These are phyloP conservation scores for Cytospora piceae DNA, from an alignment of 2,329 filamentous ascomycete species.

Conservation along the genomic window DNA sequence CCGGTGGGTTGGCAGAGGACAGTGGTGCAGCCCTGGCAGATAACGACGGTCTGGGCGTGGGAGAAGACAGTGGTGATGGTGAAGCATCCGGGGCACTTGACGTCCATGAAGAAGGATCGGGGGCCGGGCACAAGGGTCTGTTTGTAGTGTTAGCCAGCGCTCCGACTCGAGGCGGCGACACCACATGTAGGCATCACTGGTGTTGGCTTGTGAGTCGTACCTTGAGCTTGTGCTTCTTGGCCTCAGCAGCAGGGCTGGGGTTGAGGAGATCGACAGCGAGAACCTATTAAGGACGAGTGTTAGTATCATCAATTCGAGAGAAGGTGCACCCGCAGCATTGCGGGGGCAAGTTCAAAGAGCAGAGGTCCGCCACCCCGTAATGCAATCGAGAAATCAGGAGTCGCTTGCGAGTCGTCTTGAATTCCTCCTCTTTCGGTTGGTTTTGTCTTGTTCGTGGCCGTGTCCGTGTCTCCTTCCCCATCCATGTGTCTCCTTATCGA, in stretches of 20 bases:
- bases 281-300: slow-evolving; percentile 69
- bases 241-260: slow-evolving; percentile 96
- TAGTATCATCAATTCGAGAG: slow-evolving; percentile 45
- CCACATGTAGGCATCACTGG: background rate
- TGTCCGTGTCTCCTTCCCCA: background rate
- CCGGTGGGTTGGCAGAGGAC: slow-evolving; percentile 99
- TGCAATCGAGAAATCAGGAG: background rate
- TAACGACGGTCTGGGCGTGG: slow-evolving; percentile 99
- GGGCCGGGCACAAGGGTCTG: slow-evolving; percentile 93
- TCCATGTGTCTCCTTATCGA: background rate
- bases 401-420: background rate
- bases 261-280: slow-evolving; percentile 99
- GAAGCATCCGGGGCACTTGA: slow-evolving; percentile 99
- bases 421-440: background rate
- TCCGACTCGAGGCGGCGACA: slow-evolving; percentile 2
- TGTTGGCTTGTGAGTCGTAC: slow-evolving; percentile 54
- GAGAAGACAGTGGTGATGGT: slow-evolving; percentile 99
- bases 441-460: slow-evolving; percentile 29
- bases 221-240: slow-evolving; percentile 99
- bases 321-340: slow-evolving; percentile 10
- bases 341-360: slow-evolving; percentile 13
- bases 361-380: slow-evolving; percentile 3
- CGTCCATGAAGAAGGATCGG: slow-evolving; percentile 99
- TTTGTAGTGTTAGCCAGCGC: slow-evolving; percentile 22
- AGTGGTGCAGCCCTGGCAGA: slow-evolving; percentile 99